Evolutionary conservation across 2,329 filamentous ascomycete species (phyloP).

Genomic region (Chaetomium sp.): DNA sequence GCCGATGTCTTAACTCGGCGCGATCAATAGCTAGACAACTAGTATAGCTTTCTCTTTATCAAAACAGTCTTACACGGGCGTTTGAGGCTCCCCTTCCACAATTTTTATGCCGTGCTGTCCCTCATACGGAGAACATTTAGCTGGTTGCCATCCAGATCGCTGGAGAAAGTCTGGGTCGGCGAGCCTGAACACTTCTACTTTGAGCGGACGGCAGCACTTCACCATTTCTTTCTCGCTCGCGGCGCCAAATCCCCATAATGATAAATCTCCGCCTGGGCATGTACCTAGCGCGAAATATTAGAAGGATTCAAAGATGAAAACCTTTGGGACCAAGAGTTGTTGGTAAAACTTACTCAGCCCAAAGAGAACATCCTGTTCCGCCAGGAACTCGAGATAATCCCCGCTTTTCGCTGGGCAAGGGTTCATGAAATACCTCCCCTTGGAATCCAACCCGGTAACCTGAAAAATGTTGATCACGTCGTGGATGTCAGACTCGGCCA

Average conservation of each 20-base stretch:
- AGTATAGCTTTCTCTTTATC: background rate
- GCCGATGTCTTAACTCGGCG: background rate
- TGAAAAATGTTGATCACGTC: constrained; percentile 85
- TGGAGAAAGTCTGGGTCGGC: constrained; percentile 46
- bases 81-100: constrained; percentile 7
- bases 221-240: constrained; percentile 61
- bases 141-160: constrained; percentile 54
- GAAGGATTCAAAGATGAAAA: constrained; percentile 20
- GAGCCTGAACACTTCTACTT: constrained; percentile 65
- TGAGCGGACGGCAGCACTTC: constrained; percentile 65
- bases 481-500: constrained; percentile 70
- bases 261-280: constrained; percentile 75
- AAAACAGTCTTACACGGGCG: background rate
- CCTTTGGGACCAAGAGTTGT: background rate
- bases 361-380: constrained; percentile 68
- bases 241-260: constrained; percentile 72
- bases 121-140: constrained; percentile 53
- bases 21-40: background rate
- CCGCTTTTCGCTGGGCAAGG: constrained; percentile 49
- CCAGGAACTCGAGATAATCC: constrained; percentile 69
- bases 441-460: constrained; percentile 66
- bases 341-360: constrained; percentile 40
- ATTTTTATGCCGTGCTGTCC: constrained; percentile 58
- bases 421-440: constrained; percentile 72
- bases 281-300: constrained; percentile 39